A percentile compares a stretch with the other conserved stretches of the same genome.
Evolutionary conservation across 2,329 filamentous ascomycete genomes (phyloP).

Genomic region (Orbilia quercus): DNA sequence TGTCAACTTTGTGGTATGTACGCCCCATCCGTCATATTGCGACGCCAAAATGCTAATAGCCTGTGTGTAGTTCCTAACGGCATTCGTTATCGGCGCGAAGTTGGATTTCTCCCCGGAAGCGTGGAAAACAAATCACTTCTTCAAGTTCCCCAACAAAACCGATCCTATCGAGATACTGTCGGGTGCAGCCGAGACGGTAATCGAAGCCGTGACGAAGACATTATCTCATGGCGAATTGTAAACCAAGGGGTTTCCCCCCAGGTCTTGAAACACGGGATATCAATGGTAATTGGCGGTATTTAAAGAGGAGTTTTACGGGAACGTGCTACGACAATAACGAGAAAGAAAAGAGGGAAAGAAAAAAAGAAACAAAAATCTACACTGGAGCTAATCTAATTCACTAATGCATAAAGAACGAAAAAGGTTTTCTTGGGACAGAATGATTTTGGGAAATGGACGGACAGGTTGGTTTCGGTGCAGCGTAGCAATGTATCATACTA

Average conservation of each 20-base stretch:
- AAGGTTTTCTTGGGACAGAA: background rate
- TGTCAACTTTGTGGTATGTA: constrained; percentile 38
- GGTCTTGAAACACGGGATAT: background rate
- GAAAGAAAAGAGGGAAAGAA: background rate
- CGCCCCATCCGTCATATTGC: background rate
- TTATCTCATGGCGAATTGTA: constrained; percentile 36
- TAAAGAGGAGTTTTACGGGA: background rate
- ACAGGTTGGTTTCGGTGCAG: background rate
- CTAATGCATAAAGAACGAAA: background rate
- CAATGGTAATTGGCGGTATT: background rate
- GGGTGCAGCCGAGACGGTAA: constrained; percentile 9
- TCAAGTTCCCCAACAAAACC: constrained; percentile 24
- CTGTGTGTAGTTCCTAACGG: constrained; percentile 28
- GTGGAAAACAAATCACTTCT: constrained; percentile 25
- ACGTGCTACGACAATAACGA: background rate
- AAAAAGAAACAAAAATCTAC: background rate
- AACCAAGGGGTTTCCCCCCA: background rate
- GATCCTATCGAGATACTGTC: background rate
- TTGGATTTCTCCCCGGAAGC: constrained; percentile 40
- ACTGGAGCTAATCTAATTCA: constrained; percentile 6
- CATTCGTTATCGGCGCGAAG: constrained; percentile 43
- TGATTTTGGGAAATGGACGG: background rate
- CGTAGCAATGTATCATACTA: constrained; percentile 52
- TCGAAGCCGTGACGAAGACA: constrained; percentile 34
- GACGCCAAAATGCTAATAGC: constrained; percentile 3